Evolutionary conservation across 306 rosid species (phyloP), one percentile per base, ranked within the genome.

Genomic region (peach (Prunus persica)): DNA sequence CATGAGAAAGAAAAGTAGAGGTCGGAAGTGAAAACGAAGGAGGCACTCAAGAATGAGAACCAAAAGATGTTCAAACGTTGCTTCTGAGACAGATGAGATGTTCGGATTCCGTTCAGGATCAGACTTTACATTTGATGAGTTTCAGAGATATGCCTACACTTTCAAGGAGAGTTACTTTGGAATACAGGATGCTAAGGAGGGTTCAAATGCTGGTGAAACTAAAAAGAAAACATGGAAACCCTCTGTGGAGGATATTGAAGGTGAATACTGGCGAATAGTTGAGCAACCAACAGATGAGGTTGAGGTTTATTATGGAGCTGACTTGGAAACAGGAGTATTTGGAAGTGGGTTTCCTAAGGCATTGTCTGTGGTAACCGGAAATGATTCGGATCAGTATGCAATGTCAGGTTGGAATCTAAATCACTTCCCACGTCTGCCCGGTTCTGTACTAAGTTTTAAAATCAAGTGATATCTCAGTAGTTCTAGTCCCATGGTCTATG

Each of bases 291-390:
- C 91, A 1, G 97, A 95, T 61, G 97, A 90, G 79, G 96, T 95
- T 74, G 97, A 95, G 97, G 97, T 95, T 77, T 81, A 71, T 62
- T 95, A 95, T 81, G 99, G 99, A 67, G 97, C 99, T 69, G 99
- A 95, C 82, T 85, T 95, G 84, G 97, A 95, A 84, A 88, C 92
- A 50, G 93, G 89, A 57, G 87, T 82, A 69, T 89, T 95, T 81
- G 92, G 91, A 80, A 95, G 99, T 82, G 97, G 93, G 73, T 92
- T 95, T 88, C 92, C 96, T 11, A 95, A 92, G 85, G 85, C 86
- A 24, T 87, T 87, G 2, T 82, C 96, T 73, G 14, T 47, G 65
- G 69, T 73, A 68, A 74, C 75, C n/a, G 67, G 81, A 77, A 80
- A 86, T 54, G 80, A 80, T 57, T 65, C 50, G 11, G 87, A 92